Conservation (phyloP, 2,329 filamentous ascomycete genomes). For the Mycosphaerella sp. region DNA sequence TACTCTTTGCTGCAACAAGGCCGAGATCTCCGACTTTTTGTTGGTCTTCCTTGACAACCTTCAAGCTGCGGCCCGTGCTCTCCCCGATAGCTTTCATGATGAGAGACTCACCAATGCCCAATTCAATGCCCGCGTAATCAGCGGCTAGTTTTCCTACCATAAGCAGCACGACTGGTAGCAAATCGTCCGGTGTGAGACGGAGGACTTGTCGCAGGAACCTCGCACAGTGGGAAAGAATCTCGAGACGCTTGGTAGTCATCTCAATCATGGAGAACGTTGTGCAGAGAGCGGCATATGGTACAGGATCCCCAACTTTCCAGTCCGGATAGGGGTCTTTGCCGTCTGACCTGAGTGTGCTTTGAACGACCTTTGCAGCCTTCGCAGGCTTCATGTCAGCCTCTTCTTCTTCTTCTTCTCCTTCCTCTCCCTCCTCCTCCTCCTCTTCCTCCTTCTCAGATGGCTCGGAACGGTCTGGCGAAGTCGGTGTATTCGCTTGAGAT, state of each 20-base stretch:
- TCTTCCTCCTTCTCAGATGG: slow-evolving; percentile 34
- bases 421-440: slow-evolving; percentile 17
- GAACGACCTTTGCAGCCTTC: slow-evolving; percentile 73
- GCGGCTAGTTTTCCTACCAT: slow-evolving; percentile 99
- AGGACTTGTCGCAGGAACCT: slow-evolving; percentile 92
- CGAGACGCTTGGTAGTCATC: slow-evolving; percentile 83
- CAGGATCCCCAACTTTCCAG: slow-evolving; percentile 81
- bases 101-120: slow-evolving; percentile 95
- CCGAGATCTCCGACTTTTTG: slow-evolving; percentile 95
- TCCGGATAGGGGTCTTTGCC: slow-evolving; percentile 83
- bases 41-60: slow-evolving; percentile 90
- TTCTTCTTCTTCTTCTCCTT: slow-evolving; percentile 47
- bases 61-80: slow-evolving; percentile 77
- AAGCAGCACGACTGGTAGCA: slow-evolving; percentile 79
- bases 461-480: slow-evolving; percentile 5
- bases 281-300: slow-evolving; percentile 91
- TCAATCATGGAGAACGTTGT: slow-evolving; percentile 92
- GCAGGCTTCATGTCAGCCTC: slow-evolving; percentile 65
- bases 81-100: slow-evolving; percentile 99
- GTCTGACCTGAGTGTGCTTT: slow-evolving; percentile 63
- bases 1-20: slow-evolving; percentile 88
- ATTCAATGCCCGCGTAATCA: slow-evolving; percentile 91
- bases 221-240: slow-evolving; percentile 84
- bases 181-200: slow-evolving; percentile 76
- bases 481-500: not conserved